A percentile compares a stretch with the other conserved stretches of the same genome.
These are phyloP conservation scores for Passiflora organensis DNA, from an alignment of 345 rosid species.

Conservation along the genomic window DNA sequence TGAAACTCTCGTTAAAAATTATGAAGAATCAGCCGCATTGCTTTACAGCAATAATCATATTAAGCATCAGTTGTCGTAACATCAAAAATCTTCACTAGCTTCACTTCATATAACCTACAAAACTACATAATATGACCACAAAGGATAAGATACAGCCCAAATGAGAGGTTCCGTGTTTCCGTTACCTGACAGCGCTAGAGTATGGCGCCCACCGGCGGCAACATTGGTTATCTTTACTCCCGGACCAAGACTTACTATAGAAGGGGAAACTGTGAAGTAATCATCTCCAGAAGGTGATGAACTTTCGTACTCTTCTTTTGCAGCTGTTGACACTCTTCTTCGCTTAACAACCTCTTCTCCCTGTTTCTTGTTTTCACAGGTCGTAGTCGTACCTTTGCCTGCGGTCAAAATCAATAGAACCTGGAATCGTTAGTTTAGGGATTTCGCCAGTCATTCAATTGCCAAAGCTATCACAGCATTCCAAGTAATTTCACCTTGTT, in stretches of 20 bases:
- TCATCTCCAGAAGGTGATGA: constrained; percentile 44
- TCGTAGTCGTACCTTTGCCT: constrained; percentile 18
- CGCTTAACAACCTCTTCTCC: constrained; percentile 60
- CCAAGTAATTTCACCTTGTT: constrained; percentile 40
- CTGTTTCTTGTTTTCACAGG: constrained; percentile 26
- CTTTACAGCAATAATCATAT: constrained; percentile 57
- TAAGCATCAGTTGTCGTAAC: constrained; percentile 31
- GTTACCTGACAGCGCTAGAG: constrained; percentile 79
- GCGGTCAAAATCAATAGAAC: too few species aligned
- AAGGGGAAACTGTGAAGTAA: constrained; percentile 46
- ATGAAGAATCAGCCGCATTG: constrained; percentile 49
- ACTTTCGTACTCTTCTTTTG: constrained; percentile 49
- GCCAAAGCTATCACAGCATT: too few species aligned
- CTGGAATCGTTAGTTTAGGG: too few species aligned
- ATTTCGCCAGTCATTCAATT: too few species aligned
- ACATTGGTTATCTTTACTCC: constrained; percentile 67
- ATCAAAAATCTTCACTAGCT: not conserved
- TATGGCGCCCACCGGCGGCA: constrained; percentile 85
- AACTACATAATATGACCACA: constrained; percentile 41
- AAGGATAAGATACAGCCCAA: constrained; percentile 24
- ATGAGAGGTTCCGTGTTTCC: constrained; percentile 4
- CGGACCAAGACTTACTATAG: constrained; percentile 46
- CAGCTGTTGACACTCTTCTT: constrained; percentile 42
- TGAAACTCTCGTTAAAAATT: constrained; percentile 67
- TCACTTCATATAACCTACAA: constrained; percentile 47